Evolutionary conservation across 192 early-diverging fungal species (phyloP).

Genomic region (Coemansia sp.): DNA sequence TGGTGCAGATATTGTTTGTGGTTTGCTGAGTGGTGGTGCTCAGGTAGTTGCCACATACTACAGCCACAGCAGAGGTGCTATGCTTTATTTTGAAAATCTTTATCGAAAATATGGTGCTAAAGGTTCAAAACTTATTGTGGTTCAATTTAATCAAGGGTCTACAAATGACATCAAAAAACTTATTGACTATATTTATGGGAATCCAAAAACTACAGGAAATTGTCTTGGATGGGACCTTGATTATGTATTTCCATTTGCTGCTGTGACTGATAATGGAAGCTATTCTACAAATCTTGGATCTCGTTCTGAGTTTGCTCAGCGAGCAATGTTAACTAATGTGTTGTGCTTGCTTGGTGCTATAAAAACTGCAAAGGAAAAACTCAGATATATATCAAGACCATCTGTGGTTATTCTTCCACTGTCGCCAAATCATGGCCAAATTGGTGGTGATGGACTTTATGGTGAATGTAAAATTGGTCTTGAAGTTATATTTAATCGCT

Average conservation of each 20-base stretch:
- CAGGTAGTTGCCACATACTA: conserved; percentile 87
- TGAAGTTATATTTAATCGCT: conserved; percentile 87
- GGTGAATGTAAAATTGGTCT: conserved; percentile 89
- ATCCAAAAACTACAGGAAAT: conserved; percentile 52
- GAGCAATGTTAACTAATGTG: conserved; percentile 92
- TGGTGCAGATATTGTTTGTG: conserved; percentile 85
- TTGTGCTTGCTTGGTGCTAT: conserved; percentile 80
- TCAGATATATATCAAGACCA: conserved; percentile 74
- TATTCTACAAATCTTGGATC: conserved; percentile 75
- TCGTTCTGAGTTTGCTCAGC: conserved; percentile 83
- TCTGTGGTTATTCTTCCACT: conserved; percentile 83
- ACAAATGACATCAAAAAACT: conserved; percentile 74
- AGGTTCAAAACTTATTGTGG: conserved; percentile 82
- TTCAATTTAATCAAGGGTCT: conserved; percentile 93
- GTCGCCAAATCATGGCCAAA: conserved; percentile 92
- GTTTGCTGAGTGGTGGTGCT: conserved; percentile 88
- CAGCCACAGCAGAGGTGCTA: conserved; percentile 68
- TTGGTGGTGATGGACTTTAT: conserved; percentile 90
- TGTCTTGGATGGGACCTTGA: conserved; percentile 86
- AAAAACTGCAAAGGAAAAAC: conserved; percentile 77
- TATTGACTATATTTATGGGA: conserved; percentile 76
- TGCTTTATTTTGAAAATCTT: conserved; percentile 84
- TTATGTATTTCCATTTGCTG: conserved; percentile 90
- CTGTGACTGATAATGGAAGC: conserved; percentile 81
- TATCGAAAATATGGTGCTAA: conserved; percentile 84